These are phyloP conservation scores for Sarcomyxa edulis DNA, from an alignment of 768 basidiomycete species.

Conservation along the genomic window DNA sequence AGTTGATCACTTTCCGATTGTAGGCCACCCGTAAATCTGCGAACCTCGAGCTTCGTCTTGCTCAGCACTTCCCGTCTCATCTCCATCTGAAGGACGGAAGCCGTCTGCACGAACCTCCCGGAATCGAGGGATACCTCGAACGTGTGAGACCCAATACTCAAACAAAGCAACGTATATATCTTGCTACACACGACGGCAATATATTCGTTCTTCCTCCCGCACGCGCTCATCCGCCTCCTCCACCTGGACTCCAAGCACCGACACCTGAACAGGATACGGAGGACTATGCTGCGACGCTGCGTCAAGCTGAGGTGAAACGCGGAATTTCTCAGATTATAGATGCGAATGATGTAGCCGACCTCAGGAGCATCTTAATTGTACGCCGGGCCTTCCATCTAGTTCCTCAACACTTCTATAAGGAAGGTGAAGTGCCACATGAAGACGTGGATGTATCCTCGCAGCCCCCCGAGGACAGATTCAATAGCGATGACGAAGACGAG, in stretches of 20 bases:
- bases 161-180: slow-evolving; percentile 56
- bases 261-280: slow-evolving; percentile 19
- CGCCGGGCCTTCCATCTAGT: slow-evolving; percentile 53
- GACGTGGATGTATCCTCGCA: slow-evolving; percentile 27
- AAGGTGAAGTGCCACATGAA: slow-evolving; percentile 18
- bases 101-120: slow-evolving; percentile 66
- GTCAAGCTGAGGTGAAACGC: slow-evolving; percentile 51
- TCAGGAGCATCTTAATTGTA: slow-evolving; percentile 64
- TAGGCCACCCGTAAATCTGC: slow-evolving; percentile 25
- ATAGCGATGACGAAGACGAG: slow-evolving; percentile 56
- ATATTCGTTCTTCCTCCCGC: slow-evolving; percentile 54
- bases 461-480: slow-evolving; percentile 29
- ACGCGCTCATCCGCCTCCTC: slow-evolving; percentile 62
- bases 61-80: slow-evolving; percentile 56
- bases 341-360: slow-evolving; percentile 66
- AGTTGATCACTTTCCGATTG: neutral
- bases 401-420: slow-evolving; percentile 30
- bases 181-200: slow-evolving; percentile 67
- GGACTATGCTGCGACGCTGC: slow-evolving; percentile 30
- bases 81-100: slow-evolving; percentile 40
- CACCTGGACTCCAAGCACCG: slow-evolving; percentile 44
- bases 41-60: slow-evolving; percentile 69
- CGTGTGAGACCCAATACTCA: slow-evolving; percentile 59
- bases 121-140: slow-evolving; percentile 83
- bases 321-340: slow-evolving; percentile 59